These are phyloP conservation scores for Fusarium bulbicola DNA, from an alignment of 2,329 filamentous ascomycete genomes.

Conservation along the genomic window DNA sequence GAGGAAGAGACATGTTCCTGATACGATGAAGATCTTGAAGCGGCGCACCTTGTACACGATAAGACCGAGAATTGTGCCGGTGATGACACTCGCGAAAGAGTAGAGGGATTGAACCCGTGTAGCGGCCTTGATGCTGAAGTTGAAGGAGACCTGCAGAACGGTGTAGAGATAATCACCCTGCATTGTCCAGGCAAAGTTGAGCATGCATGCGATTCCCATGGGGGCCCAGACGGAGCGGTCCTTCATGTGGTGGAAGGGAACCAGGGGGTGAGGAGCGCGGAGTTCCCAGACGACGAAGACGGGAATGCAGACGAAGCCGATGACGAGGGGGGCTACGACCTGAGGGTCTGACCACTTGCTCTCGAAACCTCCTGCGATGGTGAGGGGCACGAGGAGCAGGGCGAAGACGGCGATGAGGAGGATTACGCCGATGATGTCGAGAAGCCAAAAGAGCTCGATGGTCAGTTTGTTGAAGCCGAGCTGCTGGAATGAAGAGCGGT, in stretches of 20 bases:
- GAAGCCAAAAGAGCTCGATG: conserved; percentile 56
- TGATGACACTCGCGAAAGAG: conserved; percentile 64
- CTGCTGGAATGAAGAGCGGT: conserved; percentile 46
- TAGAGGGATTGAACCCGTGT: conserved; percentile 70
- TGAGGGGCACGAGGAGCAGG: conserved; percentile 56
- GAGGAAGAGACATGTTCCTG: conserved; percentile 67
- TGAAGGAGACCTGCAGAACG: conserved; percentile 68
- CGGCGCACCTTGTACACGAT: conserved; percentile 66
- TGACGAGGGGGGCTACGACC: conserved; percentile 56
- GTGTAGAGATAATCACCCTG: conserved; percentile 73
- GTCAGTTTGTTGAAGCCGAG: conserved; percentile 47
- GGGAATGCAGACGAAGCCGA: conserved; percentile 59
- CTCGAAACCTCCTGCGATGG: conserved; percentile 55
- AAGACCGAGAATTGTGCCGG: conserved; percentile 64
- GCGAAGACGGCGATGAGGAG: conserved; percentile 58
- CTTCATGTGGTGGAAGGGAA: conserved; percentile 69
- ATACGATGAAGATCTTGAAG: conserved; percentile 71
- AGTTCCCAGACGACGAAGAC: conserved; percentile 61
- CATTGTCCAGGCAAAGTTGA: conserved; percentile 69
- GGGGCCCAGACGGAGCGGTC: conserved; percentile 72
- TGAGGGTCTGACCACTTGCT: conserved; percentile 50
- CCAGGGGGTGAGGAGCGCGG: conserved; percentile 60
- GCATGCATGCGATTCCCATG: conserved; percentile 64
- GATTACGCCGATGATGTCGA: conserved; percentile 57
- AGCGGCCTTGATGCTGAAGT: conserved; percentile 64